Evolutionary conservation across 2,329 filamentous ascomycete genomes (phyloP).

Genomic region (Penicillium hesseltinei): DNA sequence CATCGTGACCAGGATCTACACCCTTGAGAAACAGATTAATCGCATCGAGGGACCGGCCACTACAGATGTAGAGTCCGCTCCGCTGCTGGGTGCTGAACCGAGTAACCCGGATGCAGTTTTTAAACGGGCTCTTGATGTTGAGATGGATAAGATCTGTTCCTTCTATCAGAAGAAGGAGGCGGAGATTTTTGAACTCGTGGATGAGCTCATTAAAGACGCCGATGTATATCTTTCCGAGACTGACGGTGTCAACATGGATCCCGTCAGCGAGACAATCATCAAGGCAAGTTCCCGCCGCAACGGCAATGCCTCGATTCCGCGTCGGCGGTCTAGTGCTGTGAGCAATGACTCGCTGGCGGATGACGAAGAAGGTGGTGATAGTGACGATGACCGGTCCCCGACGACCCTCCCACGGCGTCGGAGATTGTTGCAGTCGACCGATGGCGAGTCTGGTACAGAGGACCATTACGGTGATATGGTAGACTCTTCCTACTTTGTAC

Average conservation of each 20-base stretch:
- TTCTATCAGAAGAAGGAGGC: conserved; percentile 89
- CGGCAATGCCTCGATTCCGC: conserved; percentile 14
- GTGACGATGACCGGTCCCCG: conserved; percentile 57
- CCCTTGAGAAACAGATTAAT: conserved; percentile 81
- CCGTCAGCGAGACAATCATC: conserved; percentile 42
- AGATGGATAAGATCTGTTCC: conserved; percentile 88
- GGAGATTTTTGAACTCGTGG: conserved; percentile 79
- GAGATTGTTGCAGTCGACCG: conserved; percentile 23
- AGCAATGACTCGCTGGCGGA: conserved; percentile 51
- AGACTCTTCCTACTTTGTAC: conserved; percentile 35
- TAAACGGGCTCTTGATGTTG: conserved; percentile 74
- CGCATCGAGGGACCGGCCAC: conserved; percentile 52
- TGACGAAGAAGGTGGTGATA: conserved; percentile 51
- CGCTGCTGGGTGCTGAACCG: conserved; percentile 64
- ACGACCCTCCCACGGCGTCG: conserved; percentile 9
- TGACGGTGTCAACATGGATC: conserved; percentile 45
- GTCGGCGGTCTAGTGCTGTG: conserved; percentile 47
- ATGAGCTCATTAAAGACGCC: conserved; percentile 72
- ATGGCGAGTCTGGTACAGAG: conserved; percentile 29
- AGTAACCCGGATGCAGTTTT: conserved; percentile 79
- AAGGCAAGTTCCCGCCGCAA: conserved; percentile 35
- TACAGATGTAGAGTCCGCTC: conserved; percentile 78
- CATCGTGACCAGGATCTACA: conserved; percentile 71
- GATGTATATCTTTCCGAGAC: conserved; percentile 63
- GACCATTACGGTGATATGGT: conserved; percentile 35